phyloP scores from a whole-genome alignment of 495 filamentous ascomycete species.

The Penicillium coffeae region DNA sequence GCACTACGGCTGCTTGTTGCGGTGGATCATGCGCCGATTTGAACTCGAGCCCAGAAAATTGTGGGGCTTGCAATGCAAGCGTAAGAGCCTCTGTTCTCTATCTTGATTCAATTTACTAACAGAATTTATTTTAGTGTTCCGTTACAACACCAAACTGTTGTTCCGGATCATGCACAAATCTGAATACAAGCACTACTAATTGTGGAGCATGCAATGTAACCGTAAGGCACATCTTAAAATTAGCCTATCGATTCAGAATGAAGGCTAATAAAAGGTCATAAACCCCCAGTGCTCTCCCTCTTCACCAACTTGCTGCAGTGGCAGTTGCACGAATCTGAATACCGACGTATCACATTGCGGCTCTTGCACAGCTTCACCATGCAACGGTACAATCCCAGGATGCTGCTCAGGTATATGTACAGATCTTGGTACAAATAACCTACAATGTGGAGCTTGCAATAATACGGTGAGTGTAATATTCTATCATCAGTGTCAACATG shows the following conservation, averaged over 20 bases:
- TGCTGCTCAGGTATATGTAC: neutral
- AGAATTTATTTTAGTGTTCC: no score
- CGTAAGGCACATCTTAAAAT: no score
- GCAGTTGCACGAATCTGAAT: conserved; percentile 1
- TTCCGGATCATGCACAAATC: no score
- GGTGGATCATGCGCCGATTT: neutral
- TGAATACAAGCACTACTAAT: neutral
- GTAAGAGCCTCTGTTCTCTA: no score
- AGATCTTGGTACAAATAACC: neutral
- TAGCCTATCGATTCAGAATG: no score
- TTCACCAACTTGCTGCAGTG: neutral
- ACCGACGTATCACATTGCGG: neutral
- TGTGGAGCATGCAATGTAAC: neutral
- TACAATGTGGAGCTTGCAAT: neutral
- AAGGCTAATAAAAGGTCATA: no score
- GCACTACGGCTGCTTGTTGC: neutral
- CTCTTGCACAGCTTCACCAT: neutral
- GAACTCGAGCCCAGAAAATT: no score
- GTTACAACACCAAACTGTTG: no score
- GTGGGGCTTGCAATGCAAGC: no score
- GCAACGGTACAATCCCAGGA: neutral
- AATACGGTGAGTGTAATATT: neutral
- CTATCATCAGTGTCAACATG: no score
- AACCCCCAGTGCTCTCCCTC: neutral
- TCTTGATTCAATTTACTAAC: no score